A percentile compares a stretch with the other conserved stretches of the same genome.
Evolutionary conservation across 441 rosid genomes (phyloP).

Genomic region (Pelargonium australe): DNA sequence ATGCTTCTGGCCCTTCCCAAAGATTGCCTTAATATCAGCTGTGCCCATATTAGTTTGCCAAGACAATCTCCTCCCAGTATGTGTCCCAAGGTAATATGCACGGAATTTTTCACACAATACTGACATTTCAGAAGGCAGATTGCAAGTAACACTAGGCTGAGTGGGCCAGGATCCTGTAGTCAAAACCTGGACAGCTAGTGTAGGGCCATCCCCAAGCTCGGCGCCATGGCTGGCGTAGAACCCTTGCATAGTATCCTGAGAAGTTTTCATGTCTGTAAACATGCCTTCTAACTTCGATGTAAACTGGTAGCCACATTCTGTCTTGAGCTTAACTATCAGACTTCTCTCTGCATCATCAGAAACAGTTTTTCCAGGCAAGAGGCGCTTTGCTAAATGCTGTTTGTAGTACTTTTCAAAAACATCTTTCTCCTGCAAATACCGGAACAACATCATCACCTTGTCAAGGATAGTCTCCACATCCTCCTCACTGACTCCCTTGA

Average conservation of each 20-base stretch:
- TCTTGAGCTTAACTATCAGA: conserved; percentile 88
- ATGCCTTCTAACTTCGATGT: conserved; percentile 93
- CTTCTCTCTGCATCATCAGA: conserved; percentile 95
- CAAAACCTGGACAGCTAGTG: conserved; percentile 82
- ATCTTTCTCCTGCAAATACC: conserved; percentile 94
- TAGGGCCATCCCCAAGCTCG: conserved; percentile 76
- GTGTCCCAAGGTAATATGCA: conserved; percentile 86
- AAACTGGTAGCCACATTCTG: conserved; percentile 92
- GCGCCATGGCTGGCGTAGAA: conserved; percentile 56
- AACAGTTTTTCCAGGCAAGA: conserved; percentile 85
- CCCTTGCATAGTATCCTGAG: conserved; percentile 85
- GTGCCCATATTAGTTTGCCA: conserved; percentile 99
- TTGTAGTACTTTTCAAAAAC: conserved; percentile 93
- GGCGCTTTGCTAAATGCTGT: conserved; percentile 90
- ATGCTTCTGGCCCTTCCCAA: conserved; percentile 93
- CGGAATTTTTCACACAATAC: conserved; percentile 85
- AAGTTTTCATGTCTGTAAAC: conserved; percentile 97
- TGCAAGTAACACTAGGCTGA: conserved; percentile 70
- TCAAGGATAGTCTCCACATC: conserved; percentile 88
- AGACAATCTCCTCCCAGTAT: conserved; percentile 82
- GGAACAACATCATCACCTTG: conserved; percentile 96
- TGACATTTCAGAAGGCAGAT: conserved; percentile 81
- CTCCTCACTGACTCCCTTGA: conserved; percentile 77
- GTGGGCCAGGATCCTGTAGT: conserved; percentile 98
- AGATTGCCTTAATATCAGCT: conserved; percentile 75